phyloP scores from a whole-genome alignment of 805 yeast species.

The Teunomyces aglyptinius region DNA sequence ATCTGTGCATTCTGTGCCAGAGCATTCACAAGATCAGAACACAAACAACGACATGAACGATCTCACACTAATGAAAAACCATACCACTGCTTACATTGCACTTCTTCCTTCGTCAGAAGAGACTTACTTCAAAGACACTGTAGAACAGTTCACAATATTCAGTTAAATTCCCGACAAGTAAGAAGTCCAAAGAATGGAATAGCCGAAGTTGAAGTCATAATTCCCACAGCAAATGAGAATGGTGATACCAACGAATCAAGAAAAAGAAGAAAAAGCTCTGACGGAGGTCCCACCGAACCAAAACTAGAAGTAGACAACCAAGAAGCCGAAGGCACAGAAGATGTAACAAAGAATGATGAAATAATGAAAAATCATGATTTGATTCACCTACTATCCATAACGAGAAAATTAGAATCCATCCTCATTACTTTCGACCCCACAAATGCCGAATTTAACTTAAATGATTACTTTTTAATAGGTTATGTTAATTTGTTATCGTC shows the following conservation, averaged over 20 bases:
- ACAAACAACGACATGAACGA: slow-evolving; percentile 88
- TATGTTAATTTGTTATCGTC: slow-evolving; percentile 20
- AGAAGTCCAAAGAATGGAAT: neutral
- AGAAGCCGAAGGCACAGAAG: neutral
- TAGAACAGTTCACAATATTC: slow-evolving; percentile 65
- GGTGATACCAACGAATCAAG: neutral
- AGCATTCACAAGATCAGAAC: slow-evolving; percentile 94
- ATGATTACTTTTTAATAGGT: slow-evolving; percentile 34
- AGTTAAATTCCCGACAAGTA: slow-evolving; percentile 9
- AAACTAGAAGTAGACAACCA: neutral
- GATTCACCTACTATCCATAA: slow-evolving; percentile 27
- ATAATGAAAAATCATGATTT: slow-evolving; percentile 15
- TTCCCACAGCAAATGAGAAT: neutral
- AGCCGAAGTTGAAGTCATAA: neutral
- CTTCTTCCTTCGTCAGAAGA: slow-evolving; percentile 71
- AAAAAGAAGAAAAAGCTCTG: slow-evolving; percentile 4
- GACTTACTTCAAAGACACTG: slow-evolving; percentile 76
- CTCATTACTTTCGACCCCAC: slow-evolving; percentile 13
- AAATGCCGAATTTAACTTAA: slow-evolving; percentile 12
- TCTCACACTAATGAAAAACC: slow-evolving; percentile 95
- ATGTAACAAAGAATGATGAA: neutral
- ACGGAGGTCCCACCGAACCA: neutral
- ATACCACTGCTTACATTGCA: slow-evolving; percentile 68
- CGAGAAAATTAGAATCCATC: slow-evolving; percentile 22
- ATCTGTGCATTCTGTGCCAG: slow-evolving; percentile 78